Evolutionary conservation across 2,329 filamentous ascomycete genomes (phyloP).

Genomic region (Tolypocladium ophioglossoides): DNA sequence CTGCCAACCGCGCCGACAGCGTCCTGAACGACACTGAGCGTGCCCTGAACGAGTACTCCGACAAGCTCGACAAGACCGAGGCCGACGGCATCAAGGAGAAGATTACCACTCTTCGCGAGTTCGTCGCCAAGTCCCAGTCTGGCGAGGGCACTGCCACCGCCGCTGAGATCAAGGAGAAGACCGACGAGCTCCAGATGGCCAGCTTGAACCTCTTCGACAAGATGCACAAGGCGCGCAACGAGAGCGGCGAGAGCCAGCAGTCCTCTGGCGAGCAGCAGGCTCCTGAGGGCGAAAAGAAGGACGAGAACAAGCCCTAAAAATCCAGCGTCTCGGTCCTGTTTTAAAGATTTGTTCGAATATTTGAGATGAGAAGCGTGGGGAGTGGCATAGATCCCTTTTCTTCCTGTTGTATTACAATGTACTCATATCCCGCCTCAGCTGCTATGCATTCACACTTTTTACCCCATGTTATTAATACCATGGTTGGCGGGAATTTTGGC

Average conservation of each 20-base stretch:
- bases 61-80: constrained; percentile 95
- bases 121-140: constrained; percentile 87
- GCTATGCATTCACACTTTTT: constrained; percentile 27
- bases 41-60: constrained; percentile 91
- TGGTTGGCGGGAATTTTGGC: constrained; percentile 33
- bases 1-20: constrained; percentile 93
- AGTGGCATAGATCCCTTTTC: constrained; percentile 22
- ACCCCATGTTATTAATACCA: constrained; percentile 35
- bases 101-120: constrained; percentile 75
- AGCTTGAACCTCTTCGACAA: constrained; percentile 97
- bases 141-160: constrained; percentile 80
- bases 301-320: constrained; percentile 55
- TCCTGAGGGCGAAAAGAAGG: constrained; percentile 67
- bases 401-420: constrained; percentile 35
- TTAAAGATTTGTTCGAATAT: constrained; percentile 18
- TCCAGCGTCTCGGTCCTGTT: constrained; percentile 8
- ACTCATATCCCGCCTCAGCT: constrained; percentile 36
- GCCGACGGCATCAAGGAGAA: constrained; percentile 89
- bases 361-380: constrained; percentile 18
- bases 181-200: constrained; percentile 91
- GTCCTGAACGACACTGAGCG: constrained; percentile 97
- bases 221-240: constrained; percentile 92
- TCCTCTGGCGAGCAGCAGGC: constrained; percentile 36
- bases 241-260: constrained; percentile 47
- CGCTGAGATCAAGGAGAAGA: constrained; percentile 96